Evolutionary conservation across 805 yeast species (phyloP).

Genomic region (Metschnikowia lochheadii): DNA sequence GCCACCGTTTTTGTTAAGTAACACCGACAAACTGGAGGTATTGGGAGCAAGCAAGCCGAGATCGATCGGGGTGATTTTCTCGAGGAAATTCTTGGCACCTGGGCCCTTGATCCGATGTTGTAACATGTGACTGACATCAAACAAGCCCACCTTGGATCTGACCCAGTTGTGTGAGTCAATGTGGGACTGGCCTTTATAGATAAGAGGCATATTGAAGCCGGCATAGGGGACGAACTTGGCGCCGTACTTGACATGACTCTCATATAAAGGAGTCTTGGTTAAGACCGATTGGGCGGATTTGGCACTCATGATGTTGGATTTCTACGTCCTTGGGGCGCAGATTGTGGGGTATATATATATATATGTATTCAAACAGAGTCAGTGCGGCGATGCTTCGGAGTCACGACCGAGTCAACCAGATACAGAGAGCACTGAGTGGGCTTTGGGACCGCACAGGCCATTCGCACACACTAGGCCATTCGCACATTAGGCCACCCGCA

Average conservation of each 20-base stretch:
- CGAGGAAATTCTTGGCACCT: slow-evolving; percentile 62
- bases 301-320: neutral
- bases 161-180: slow-evolving; percentile 96
- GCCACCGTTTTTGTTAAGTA: slow-evolving; percentile 69
- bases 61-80: slow-evolving; percentile 87
- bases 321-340: neutral
- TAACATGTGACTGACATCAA: slow-evolving; percentile 96
- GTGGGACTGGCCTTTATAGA: slow-evolving; percentile 80
- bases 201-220: slow-evolving; percentile 93
- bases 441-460: too few species aligned
- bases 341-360: neutral
- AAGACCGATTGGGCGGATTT: slow-evolving; percentile 14
- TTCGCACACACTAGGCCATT: too few species aligned
- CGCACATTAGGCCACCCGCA: neutral
- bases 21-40: slow-evolving; percentile 70
- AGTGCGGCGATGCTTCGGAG: neutral
- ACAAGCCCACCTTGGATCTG: slow-evolving; percentile 78
- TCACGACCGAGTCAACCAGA: neutral
- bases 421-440: too few species aligned
- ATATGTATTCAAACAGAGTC: neutral
- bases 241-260: slow-evolving; percentile 69
- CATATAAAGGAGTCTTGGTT: slow-evolving; percentile 75
- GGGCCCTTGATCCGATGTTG: slow-evolving; percentile 79
- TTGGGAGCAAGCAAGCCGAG: slow-evolving; percentile 52
- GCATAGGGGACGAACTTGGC: slow-evolving; percentile 96